Evolutionary conservation across 2,329 filamentous ascomycete genomes (phyloP), one percentile per base, ranked within the genome.

Genomic region (Fusarium sp.): DNA sequence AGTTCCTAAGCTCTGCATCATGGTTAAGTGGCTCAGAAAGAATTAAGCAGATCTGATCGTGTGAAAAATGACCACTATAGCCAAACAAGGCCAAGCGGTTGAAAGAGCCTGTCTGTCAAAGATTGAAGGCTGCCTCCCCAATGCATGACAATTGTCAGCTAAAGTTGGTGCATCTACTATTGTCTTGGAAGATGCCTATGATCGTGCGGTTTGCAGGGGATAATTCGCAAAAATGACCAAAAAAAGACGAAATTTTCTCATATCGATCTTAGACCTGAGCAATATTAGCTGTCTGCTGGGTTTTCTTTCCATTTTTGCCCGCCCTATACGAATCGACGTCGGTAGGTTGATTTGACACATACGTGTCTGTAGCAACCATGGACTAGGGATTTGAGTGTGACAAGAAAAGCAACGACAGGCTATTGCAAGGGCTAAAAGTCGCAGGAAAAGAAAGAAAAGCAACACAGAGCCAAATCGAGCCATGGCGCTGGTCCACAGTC

Each of bases 51-150:
- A 47, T 67, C 52, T 64, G 63, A 72, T 66, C 62, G 66, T 64
- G 68, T 73, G 64, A 65, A 39, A 63, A 63, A 62, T 60, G 66
- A 73, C 60, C 58, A 55, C 69, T 65, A 30, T 59, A 39, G 65
- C 66, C 67, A 67, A 68, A 75, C 47, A 64, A 54, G 54, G 70
- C 57, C 66, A 75, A 78, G 70, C 48, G 62, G 67, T 73, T 66
- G 45, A 50, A 59, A 54, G 44, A 70, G 58, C 60, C 70, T 60
- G 54, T 47, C 52, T 74, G 67, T 68, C 54, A 68, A 61, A 38
- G 36, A 66, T 63, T 52, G 63, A 72, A 67, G 56, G 58, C 54
- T 64, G 45, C 66, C 32, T 66, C 45, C 58, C 63, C 70, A 64
- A 50, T 44, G 55, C 56, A 44, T 47, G 22, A 72, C 56, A 62